phyloP scores from a whole-genome alignment of 2,329 filamentous ascomycete genomes.

The Alternaria sp. region DNA sequence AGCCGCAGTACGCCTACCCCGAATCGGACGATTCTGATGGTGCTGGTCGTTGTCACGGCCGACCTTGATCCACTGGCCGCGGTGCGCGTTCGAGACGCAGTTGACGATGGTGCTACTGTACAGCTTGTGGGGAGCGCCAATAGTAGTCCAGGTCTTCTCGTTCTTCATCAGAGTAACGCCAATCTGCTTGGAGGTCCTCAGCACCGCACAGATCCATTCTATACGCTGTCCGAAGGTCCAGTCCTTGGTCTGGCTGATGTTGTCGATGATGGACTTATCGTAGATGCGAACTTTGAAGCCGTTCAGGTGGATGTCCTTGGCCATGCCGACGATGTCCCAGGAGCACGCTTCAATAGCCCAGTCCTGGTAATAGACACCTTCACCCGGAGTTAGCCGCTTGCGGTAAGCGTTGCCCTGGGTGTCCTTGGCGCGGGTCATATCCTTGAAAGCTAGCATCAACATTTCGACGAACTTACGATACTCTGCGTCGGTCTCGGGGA shows the following conservation, averaged over 20 bases:
- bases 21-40: neutral
- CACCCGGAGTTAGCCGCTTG: conserved; percentile 14
- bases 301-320: conserved; percentile 10
- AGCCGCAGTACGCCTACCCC: neutral
- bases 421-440: conserved; percentile 8
- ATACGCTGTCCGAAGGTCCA: conserved; percentile 21
- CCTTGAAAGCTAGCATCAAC: conserved; percentile 13
- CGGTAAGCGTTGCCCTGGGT: conserved; percentile 11
- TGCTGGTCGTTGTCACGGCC: conserved; percentile 8
- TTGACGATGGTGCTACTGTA: conserved; percentile 13
- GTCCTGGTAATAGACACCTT: conserved; percentile 5
- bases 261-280: conserved; percentile 11
- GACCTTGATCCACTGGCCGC: conserved; percentile 12
- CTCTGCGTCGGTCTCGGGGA: conserved; percentile 11
- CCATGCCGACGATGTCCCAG: conserved; percentile 15
- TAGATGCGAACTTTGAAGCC: conserved; percentile 17
- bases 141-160: conserved; percentile 14
- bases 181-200: conserved; percentile 14
- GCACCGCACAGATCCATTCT: conserved; percentile 12
- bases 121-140: conserved; percentile 22
- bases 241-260: conserved; percentile 14
- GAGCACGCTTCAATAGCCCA: conserved; percentile 20
- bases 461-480: neutral
- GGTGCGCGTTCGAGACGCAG: conserved; percentile 11
- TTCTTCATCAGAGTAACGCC: conserved; percentile 21